Evolutionary conservation across 495 filamentous ascomycete genomes (phyloP).

Genomic region (Aspergillus indologenus): DNA sequence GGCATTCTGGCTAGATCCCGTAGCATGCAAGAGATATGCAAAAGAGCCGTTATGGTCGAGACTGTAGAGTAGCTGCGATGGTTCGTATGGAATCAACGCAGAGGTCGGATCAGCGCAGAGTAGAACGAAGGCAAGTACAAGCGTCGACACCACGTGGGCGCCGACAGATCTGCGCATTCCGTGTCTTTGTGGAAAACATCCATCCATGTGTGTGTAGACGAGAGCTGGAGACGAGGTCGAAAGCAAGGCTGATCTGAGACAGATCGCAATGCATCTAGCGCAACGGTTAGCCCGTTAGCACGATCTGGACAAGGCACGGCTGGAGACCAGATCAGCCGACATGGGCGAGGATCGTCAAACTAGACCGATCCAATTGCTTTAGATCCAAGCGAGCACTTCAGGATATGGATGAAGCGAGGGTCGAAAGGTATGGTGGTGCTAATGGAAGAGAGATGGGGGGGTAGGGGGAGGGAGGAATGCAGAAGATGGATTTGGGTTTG

Average conservation of each 20-base stretch:
- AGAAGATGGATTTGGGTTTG: background rate
- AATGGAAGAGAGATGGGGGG: background rate
- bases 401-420: too few species aligned
- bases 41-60: slow-evolving; percentile 44
- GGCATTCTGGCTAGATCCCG: slow-evolving; percentile 32
- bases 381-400: too few species aligned
- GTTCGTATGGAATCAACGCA: slow-evolving; percentile 66
- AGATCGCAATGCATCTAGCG: slow-evolving; percentile 18
- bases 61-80: slow-evolving; percentile 63
- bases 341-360: slow-evolving; percentile 3
- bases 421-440: background rate
- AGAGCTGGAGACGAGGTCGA: slow-evolving; percentile 11
- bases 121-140: slow-evolving; percentile 14
- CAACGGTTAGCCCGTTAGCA: slow-evolving; percentile 17
- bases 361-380: background rate
- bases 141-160: slow-evolving; percentile 17
- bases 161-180: slow-evolving; percentile 20
- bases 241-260: slow-evolving; percentile 12
- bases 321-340: slow-evolving; percentile 10
- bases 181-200: slow-evolving; percentile 11
- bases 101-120: slow-evolving; percentile 20
- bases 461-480: background rate
- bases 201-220: slow-evolving; percentile 19
- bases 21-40: slow-evolving; percentile 60
- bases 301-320: slow-evolving; percentile 15